Conservation (phyloP, 2,329 filamentous ascomycete species). For the Sphaerulina musiva region DNA sequence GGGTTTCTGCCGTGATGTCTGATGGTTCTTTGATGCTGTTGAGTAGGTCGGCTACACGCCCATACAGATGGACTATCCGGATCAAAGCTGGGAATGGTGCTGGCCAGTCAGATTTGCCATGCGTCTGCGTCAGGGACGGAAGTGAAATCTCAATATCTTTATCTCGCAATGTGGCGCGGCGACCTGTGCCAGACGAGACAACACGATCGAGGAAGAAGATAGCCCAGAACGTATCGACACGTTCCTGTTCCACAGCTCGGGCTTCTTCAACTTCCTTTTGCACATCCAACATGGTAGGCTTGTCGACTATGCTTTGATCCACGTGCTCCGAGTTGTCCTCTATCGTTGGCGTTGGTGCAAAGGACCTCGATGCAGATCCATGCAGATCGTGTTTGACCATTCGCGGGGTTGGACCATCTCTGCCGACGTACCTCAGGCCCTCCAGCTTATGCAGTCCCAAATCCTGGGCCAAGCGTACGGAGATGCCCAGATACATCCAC, state of each 20-base stretch:
- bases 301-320: constrained; percentile 37
- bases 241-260: constrained; percentile 68
- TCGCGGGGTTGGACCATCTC: constrained; percentile 51
- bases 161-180: constrained; percentile 75
- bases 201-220: constrained; percentile 82
- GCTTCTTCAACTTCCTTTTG: constrained; percentile 42
- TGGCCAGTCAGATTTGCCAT: constrained; percentile 59
- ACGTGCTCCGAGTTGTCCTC: constrained; percentile 37
- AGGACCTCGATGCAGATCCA: not conserved
- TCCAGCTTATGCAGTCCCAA: constrained; percentile 76
- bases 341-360: not conserved
- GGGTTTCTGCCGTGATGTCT: constrained; percentile 68
- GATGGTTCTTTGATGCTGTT: constrained; percentile 70
- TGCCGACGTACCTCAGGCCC: constrained; percentile 57
- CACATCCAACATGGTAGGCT: constrained; percentile 55
- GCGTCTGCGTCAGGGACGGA: constrained; percentile 49
- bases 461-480: constrained; percentile 76
- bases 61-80: constrained; percentile 79
- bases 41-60: constrained; percentile 73
- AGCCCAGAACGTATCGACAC: constrained; percentile 79
- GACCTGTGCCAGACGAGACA: constrained; percentile 79
- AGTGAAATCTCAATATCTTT: constrained; percentile 78
- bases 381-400: constrained; percentile 40
- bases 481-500: constrained; percentile 89
- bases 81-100: constrained; percentile 73